These are phyloP conservation scores for Volvox reticuliferus DNA, from an alignment of 139 green algal genomes.

Conservation along the genomic window DNA sequence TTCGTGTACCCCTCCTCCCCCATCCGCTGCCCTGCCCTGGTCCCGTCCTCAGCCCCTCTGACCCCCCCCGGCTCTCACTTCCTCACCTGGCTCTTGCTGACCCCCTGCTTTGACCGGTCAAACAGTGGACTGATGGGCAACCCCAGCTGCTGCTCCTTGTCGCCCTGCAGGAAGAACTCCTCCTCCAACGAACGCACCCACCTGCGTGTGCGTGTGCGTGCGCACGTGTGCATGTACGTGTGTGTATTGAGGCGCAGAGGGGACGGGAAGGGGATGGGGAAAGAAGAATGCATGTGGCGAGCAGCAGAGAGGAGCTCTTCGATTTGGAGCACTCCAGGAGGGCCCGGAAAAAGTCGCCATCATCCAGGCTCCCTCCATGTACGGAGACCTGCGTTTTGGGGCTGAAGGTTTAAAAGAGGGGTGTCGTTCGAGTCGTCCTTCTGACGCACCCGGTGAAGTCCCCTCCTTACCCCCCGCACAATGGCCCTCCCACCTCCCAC, in stretches of 20 bases:
- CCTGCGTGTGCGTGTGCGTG: neutral
- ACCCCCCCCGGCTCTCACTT: neutral
- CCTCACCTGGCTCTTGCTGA: conserved; percentile 59
- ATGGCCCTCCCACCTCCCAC: neutral
- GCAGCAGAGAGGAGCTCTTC: neutral
- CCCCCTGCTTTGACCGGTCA: conserved; percentile 58
- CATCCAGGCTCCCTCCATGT: too few relatives aligned
- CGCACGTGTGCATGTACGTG: neutral
- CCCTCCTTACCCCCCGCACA: too few relatives aligned
- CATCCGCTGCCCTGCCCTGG: too few relatives aligned
- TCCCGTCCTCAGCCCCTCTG: neutral
- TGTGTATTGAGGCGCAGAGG: neutral
- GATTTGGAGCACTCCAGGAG: too few relatives aligned
- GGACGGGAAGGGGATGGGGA: neutral
- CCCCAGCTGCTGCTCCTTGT: conserved; percentile 50
- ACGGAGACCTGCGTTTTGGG: neutral
- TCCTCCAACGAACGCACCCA: conserved; percentile 50
- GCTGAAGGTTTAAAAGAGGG: neutral
- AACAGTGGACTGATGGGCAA: conserved; percentile 63
- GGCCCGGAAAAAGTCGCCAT: too few relatives aligned
- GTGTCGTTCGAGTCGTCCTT: neutral
- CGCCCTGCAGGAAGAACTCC: conserved; percentile 63
- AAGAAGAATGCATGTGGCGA: neutral
- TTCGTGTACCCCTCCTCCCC: neutral
- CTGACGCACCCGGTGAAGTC: neutral